Percentiles rank a stretch among this genome's conserved stretches.
phyloP scores from a whole-genome alignment of 345 rosid genomes.

The Syzygium aromaticum region DNA sequence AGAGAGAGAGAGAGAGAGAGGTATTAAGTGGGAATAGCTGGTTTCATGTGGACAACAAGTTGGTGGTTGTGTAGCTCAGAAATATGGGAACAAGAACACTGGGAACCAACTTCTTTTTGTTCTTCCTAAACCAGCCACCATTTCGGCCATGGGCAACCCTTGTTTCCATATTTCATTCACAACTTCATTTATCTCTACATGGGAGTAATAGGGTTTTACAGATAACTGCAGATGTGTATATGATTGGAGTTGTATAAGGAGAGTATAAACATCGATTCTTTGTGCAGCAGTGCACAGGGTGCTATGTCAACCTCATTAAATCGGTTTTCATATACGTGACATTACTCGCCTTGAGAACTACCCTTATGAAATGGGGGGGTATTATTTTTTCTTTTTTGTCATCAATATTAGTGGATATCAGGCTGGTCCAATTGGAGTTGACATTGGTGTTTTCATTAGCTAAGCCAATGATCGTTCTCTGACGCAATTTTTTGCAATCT shows the following conservation, averaged over 20 bases:
- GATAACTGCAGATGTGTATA: not conserved
- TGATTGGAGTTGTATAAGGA: not conserved
- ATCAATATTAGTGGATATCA: conserved; percentile 4
- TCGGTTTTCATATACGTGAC: not conserved
- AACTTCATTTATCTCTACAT: not conserved
- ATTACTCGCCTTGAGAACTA: not conserved
- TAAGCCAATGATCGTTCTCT: conserved; percentile 1
- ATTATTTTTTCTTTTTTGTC: not conserved
- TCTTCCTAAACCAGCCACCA: not conserved
- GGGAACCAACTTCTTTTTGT: not conserved
- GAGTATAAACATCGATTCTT: not conserved
- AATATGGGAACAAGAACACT: not conserved
- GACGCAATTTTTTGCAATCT: not conserved
- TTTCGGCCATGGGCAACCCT: not conserved
- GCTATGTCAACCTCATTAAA: not conserved
- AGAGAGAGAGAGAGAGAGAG: not conserved
- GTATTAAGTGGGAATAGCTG: not conserved
- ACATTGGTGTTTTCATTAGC: conserved; percentile 1
- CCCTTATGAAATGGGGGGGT: not conserved
- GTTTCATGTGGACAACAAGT: not conserved
- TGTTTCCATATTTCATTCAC: not conserved
- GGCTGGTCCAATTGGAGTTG: conserved; percentile 11
- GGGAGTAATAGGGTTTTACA: not conserved
- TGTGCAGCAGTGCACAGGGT: not conserved
- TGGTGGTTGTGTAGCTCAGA: not conserved